A percentile compares a stretch with the other conserved stretches of the same genome.
phyloP scores from a whole-genome alignment of 495 filamentous ascomycete species.

The Podospora australis region DNA sequence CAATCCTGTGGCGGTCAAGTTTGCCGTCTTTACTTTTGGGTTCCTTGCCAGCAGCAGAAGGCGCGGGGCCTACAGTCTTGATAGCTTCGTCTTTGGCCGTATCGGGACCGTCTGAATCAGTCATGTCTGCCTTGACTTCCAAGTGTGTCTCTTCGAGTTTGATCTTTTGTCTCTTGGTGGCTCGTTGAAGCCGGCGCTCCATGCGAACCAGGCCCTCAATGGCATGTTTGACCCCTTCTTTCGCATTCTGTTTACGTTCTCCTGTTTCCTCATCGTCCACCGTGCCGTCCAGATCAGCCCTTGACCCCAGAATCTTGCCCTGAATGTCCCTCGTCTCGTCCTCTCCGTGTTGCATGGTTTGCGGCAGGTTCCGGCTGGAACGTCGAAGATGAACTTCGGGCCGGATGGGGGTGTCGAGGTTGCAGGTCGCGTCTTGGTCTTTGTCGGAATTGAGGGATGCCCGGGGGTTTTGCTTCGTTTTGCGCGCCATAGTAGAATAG shows the following conservation, averaged over 20 bases:
- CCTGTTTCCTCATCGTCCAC: conserved; percentile 1
- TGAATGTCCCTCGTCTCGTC: conserved; percentile 8
- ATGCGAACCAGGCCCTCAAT: conserved; percentile 25
- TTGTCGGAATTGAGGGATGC: not conserved
- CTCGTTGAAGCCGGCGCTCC: conserved; percentile 20
- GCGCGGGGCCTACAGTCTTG: not conserved
- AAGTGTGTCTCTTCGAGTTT: conserved; percentile 18
- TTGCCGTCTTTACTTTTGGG: conserved; percentile 2
- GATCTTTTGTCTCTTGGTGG: conserved; percentile 25
- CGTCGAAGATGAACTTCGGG: conserved; percentile 21
- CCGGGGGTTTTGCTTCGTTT: not conserved
- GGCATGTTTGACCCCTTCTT: conserved; percentile 22
- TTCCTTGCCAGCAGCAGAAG: conserved; percentile 6
- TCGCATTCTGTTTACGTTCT: not conserved
- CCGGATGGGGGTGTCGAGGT: not conserved
- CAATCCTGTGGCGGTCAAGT: not conserved
- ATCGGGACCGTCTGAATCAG: too few relatives aligned
- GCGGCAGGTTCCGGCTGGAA: conserved; percentile 15
- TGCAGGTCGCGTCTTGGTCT: not conserved
- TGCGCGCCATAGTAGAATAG: conserved; percentile 3
- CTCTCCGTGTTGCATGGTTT: conserved; percentile 6
- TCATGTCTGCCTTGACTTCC: too few relatives aligned
- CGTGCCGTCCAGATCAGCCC: not conserved
- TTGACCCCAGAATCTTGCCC: conserved; percentile 14
- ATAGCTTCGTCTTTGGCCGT: too few relatives aligned